phyloP scores from a whole-genome alignment of 1,284 basidiomycete genomes.

The Cryptococcus neoformans region DNA sequence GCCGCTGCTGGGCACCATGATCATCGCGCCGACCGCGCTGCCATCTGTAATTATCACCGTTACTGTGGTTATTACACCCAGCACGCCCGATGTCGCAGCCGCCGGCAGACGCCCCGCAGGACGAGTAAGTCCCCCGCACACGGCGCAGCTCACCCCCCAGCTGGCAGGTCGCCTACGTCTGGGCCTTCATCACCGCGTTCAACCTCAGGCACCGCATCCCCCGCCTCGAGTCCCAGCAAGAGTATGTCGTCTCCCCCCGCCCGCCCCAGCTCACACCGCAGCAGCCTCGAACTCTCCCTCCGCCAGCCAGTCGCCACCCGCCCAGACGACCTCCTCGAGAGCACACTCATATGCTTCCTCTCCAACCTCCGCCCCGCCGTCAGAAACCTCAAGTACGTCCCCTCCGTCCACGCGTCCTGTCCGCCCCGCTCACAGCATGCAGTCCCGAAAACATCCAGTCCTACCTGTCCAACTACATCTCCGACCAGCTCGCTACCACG shows the following conservation, averaged over 20 bases:
- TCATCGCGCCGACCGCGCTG: no score
- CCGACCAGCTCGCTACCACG: conserved; percentile 29
- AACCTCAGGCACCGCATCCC: conserved; percentile 28
- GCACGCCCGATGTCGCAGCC: no score
- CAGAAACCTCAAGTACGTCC: conserved; percentile 33
- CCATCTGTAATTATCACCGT: no score
- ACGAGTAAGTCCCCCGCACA: no score
- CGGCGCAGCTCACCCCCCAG: conserved; percentile 10
- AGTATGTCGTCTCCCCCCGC: conserved; percentile 26
- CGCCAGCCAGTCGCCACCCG: conserved; percentile 37
- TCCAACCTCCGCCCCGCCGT: conserved; percentile 35
- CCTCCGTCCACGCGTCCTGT: neutral
- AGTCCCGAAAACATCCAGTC: conserved; percentile 42
- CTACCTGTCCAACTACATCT: conserved; percentile 38
- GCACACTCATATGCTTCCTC: conserved; percentile 39
- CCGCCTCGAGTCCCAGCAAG: conserved; percentile 34
- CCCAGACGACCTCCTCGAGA: conserved; percentile 45
- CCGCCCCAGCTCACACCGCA: neutral
- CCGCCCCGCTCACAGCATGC: neutral
- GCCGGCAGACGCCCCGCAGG: no score
- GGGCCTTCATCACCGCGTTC: conserved; percentile 47
- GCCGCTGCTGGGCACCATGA: no score
- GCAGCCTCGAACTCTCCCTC: conserved; percentile 40
- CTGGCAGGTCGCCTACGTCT: conserved; percentile 46
- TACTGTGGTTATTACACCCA: no score